Conservation (phyloP, 345 rosid genomes). For the Brassica cretica region DNA sequence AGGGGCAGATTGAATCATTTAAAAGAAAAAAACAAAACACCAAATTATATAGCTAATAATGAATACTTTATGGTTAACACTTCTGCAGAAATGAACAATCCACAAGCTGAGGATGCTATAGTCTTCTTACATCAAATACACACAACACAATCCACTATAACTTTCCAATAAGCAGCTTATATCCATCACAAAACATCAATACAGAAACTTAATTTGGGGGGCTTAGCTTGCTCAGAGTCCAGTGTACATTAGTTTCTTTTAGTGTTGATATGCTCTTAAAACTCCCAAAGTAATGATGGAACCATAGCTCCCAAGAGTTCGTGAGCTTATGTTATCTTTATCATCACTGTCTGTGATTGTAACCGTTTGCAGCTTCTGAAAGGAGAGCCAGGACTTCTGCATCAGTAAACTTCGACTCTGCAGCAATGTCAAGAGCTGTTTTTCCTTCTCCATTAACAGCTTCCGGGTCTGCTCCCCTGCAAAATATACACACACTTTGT, state of each 20-base stretch:
- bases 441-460: conserved; percentile 67
- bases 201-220: conserved; percentile 12
- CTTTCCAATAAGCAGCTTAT: conserved; percentile 32
- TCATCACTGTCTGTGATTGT: conserved; percentile 36
- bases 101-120: conserved; percentile 18
- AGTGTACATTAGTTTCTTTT: conserved; percentile 11
- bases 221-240: conserved; percentile 22
- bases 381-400: conserved; percentile 63
- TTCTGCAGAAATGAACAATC: conserved; percentile 19
- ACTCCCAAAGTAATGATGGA: neutral
- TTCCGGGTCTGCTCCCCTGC: conserved; percentile 89
- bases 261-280: conserved; percentile 24
- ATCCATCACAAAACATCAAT: conserved; percentile 34
- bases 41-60: neutral
- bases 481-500: conserved; percentile 1
- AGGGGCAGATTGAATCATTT: conserved; percentile 5
- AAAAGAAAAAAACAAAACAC: conserved; percentile 6
- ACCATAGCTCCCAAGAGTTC: conserved; percentile 23
- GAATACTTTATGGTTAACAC: conserved; percentile 17
- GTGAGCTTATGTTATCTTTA: conserved; percentile 9
- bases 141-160: conserved; percentile 35
- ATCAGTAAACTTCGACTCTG: conserved; percentile 58
- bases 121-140: conserved; percentile 27
- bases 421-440: conserved; percentile 60
- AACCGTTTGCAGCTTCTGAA: conserved; percentile 58